phyloP scores from a whole-genome alignment of 495 filamentous ascomycete genomes.

The Penicillium paradoxum region DNA sequence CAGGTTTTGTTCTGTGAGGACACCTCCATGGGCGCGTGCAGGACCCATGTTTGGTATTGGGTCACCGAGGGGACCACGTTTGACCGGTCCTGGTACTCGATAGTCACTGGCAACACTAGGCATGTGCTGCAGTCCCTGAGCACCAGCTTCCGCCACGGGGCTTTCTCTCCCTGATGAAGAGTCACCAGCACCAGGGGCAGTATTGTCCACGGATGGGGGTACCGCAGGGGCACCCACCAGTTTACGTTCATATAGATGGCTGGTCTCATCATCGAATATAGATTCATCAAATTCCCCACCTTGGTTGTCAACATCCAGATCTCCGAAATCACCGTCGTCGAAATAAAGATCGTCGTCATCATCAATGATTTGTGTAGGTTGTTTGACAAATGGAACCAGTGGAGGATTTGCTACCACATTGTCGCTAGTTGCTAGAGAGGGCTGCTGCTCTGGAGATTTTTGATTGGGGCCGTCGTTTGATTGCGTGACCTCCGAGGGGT shows the following conservation, averaged over 20 bases:
- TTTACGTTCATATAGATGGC: conserved; percentile 45
- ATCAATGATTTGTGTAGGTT: conserved; percentile 15
- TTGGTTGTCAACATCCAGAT: conserved; percentile 43
- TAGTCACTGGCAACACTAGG: conserved; percentile 42
- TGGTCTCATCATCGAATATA: conserved; percentile 64
- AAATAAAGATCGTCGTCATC: conserved; percentile 75
- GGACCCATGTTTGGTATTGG: conserved; percentile 27
- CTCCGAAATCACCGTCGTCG: conserved; percentile 69
- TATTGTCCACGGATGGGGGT: conserved; percentile 9
- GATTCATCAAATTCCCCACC: conserved; percentile 68
- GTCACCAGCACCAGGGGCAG: conserved; percentile 4
- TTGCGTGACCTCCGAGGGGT: background rate
- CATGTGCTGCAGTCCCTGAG: conserved; percentile 32
- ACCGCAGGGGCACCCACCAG: conserved; percentile 12
- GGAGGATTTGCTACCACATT: background rate
- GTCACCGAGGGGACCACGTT: conserved; percentile 26
- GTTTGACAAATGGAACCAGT: background rate
- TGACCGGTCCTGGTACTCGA: conserved; percentile 15
- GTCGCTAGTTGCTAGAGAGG: background rate
- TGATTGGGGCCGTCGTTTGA: background rate
- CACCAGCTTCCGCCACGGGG: conserved; percentile 13
- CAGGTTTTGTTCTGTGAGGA: conserved; percentile 55
- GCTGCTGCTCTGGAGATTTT: background rate
- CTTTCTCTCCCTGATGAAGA: conserved; percentile 9
- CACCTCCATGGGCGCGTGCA: conserved; percentile 33